A percentile compares a stretch with the other conserved stretches of the same genome.
phyloP scores from a whole-genome alignment of 495 filamentous ascomycete genomes.

The Penicillium taxi region DNA sequence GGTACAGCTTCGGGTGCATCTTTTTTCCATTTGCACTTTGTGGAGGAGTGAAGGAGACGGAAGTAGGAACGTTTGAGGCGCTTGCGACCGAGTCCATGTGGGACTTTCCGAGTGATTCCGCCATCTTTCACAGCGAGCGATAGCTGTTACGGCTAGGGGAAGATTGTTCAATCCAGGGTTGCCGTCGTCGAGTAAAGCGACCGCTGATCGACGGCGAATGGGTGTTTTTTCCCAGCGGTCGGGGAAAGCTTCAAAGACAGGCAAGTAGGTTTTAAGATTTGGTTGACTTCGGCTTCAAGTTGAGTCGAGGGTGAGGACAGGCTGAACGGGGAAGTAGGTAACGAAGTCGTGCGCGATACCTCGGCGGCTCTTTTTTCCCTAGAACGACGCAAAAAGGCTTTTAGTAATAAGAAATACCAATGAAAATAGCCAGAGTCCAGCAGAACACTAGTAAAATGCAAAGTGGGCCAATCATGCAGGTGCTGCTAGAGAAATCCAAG shows the following conservation, averaged over 20 bases:
- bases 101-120: constrained; percentile 28
- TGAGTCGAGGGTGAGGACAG: constrained; percentile 5
- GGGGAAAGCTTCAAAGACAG: constrained; percentile 18
- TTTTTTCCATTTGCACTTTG: constrained; percentile 41
- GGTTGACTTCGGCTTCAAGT: constrained; percentile 3
- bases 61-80: constrained; percentile 21
- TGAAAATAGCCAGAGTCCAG: constrained; percentile 7
- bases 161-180: constrained; percentile 10
- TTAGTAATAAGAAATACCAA: constrained; percentile 17
- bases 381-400: constrained; percentile 2
- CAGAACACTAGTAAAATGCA: constrained; percentile 7
- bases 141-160: constrained; percentile 2
- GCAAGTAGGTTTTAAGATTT: constrained; percentile 2
- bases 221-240: constrained; percentile 39
- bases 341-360: constrained; percentile 16
- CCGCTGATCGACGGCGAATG: constrained; percentile 44
- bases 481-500: constrained; percentile 17
- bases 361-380: constrained; percentile 20
- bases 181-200: constrained; percentile 41
- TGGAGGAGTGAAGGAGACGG: constrained; percentile 39
- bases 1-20: constrained; percentile 35
- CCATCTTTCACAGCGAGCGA: constrained; percentile 23
- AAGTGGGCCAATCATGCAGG: constrained; percentile 30
- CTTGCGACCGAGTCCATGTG: constrained; percentile 21
- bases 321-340: constrained; percentile 1